Evolutionary conservation across 148 eudicot genomes (phyloP).

Genomic region (Diospyros lotus): DNA sequence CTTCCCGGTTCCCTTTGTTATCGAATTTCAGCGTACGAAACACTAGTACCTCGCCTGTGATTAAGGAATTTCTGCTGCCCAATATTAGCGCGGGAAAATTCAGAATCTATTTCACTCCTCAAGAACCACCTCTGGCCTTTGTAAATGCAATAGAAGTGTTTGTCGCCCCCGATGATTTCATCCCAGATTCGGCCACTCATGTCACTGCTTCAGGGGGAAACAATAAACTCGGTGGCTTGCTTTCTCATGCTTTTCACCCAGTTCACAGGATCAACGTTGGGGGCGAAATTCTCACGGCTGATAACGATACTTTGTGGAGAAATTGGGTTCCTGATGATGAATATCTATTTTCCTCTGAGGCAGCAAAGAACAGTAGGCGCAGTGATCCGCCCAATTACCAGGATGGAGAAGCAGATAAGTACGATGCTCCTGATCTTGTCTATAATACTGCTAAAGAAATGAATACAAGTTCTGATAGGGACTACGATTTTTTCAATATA

Average conservation of each 20-base stretch:
- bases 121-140: constrained; percentile 25
- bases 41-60: neutral
- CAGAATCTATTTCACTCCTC: constrained; percentile 24
- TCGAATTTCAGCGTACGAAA: constrained; percentile 20
- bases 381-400: neutral
- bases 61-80: constrained; percentile 35
- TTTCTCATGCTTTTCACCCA: constrained; percentile 5
- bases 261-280: constrained; percentile 31
- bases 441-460: constrained; percentile 27
- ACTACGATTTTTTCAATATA: neutral
- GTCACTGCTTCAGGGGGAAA: constrained; percentile 16
- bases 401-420: neutral
- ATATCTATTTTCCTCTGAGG: neutral
- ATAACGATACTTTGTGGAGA: constrained; percentile 20
- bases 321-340: constrained; percentile 23
- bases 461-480: neutral
- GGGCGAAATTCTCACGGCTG: neutral
- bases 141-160: constrained; percentile 49
- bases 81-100: constrained; percentile 13
- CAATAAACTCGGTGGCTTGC: neutral
- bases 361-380: neutral
- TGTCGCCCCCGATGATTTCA: constrained; percentile 13
- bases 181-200: constrained; percentile 6
- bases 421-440: constrained; percentile 22
- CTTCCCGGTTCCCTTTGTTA: constrained; percentile 25